phyloP scores from a whole-genome alignment of 768 basidiomycete species.

The Pulveroboletus sp. region DNA sequence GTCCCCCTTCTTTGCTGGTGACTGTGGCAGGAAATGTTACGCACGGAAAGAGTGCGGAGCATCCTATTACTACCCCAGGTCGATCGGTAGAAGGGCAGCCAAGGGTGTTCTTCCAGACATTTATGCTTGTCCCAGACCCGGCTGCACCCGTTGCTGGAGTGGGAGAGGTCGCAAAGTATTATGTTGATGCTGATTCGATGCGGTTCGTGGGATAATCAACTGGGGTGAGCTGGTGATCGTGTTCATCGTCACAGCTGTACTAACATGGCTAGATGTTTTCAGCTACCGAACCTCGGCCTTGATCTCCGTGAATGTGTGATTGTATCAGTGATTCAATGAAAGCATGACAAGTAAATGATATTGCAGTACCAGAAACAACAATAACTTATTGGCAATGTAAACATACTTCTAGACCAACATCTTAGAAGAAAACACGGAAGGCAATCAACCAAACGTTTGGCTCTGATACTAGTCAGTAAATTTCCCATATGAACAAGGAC shows the following conservation, averaged over 20 bases:
- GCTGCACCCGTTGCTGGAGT: slow-evolving; percentile 56
- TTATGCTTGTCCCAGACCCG: slow-evolving; percentile 77
- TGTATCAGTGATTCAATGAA: background rate
- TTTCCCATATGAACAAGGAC: background rate
- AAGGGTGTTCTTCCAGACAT: slow-evolving; percentile 83
- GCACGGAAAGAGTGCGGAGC: slow-evolving; percentile 59
- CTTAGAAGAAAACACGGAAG: background rate
- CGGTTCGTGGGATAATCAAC: slow-evolving; percentile 68
- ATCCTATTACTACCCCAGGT: slow-evolving; percentile 45
- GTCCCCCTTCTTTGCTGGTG: slow-evolving; percentile 74
- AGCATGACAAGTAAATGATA: background rate
- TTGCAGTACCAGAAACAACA: background rate
- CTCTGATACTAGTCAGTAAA: slow-evolving; percentile 42
- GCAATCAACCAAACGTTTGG: slow-evolving; percentile 79
- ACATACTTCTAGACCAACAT: slow-evolving; percentile 4
- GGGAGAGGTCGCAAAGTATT: slow-evolving; percentile 79
- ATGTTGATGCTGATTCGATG: slow-evolving; percentile 71
- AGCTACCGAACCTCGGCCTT: no score
- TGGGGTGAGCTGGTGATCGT: background rate
- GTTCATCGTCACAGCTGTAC: background rate
- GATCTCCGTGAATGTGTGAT: background rate
- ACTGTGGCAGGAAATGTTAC: slow-evolving; percentile 77
- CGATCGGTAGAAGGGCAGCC: slow-evolving; percentile 70
- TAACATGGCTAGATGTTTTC: background rate
- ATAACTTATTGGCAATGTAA: slow-evolving; percentile 7